Percentiles rank a stretch among this genome's conserved stretches.
Conservation (phyloP, 2,329 filamentous ascomycete species). For the Paecilomyces fulvus region DNA sequence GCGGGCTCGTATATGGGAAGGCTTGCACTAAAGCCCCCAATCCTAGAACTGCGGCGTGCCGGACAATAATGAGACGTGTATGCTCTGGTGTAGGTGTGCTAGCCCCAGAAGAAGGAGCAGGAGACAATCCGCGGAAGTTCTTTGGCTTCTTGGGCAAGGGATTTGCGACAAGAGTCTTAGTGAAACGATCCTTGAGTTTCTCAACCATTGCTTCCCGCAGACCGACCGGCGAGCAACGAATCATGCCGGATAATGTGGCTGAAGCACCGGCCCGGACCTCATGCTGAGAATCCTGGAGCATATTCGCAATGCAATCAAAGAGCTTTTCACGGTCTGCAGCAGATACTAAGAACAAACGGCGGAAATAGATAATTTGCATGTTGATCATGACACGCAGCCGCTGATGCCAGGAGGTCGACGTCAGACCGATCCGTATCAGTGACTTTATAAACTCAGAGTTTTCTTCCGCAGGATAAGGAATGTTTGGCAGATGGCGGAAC, state of each 20-base stretch:
- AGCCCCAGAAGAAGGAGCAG: constrained; percentile 35
- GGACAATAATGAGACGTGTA: constrained; percentile 68
- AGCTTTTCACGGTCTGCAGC: constrained; percentile 66
- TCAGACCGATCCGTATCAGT: constrained; percentile 79
- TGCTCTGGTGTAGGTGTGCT: constrained; percentile 44
- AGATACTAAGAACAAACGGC: constrained; percentile 80
- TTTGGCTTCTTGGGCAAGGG: constrained; percentile 68
- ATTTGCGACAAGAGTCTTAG: constrained; percentile 66
- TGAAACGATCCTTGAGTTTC: constrained; percentile 70
- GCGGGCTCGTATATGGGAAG: constrained; percentile 91
- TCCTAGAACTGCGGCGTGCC: constrained; percentile 87
- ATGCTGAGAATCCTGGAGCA: constrained; percentile 85
- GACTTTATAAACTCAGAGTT: constrained; percentile 76
- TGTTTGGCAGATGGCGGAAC: constrained; percentile 91
- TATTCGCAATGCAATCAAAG: constrained; percentile 87
- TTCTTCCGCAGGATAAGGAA: constrained; percentile 81
- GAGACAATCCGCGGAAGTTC: constrained; percentile 27
- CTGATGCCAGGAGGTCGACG: constrained; percentile 86
- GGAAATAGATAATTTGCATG: constrained; percentile 98
- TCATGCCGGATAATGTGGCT: constrained; percentile 92
- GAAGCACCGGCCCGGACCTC: constrained; percentile 92
- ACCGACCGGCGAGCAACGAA: constrained; percentile 77
- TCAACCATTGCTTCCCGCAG: constrained; percentile 72
- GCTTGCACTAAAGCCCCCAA: constrained; percentile 87
- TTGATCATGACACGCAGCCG: constrained; percentile 90